Conservation (phyloP, 2,329 filamentous ascomycete species). For the Fusarium buxicola region DNA sequence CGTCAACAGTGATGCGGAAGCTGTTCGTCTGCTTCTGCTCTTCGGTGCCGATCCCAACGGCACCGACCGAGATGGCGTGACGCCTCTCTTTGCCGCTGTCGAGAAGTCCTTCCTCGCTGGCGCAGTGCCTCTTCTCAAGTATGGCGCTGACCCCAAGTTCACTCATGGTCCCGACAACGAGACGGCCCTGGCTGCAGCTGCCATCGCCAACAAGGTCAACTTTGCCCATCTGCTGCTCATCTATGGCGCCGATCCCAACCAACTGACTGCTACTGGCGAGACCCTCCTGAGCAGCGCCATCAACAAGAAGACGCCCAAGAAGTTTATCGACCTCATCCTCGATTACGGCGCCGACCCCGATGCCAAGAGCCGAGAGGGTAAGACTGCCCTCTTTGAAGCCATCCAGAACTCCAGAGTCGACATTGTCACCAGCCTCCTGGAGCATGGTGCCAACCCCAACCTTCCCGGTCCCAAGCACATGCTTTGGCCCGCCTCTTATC, state of each 20-base stretch:
- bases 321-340: conserved; percentile 69
- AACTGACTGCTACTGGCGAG: conserved; percentile 65
- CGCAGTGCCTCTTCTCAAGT: conserved; percentile 71
- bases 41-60: conserved; percentile 69
- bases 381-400: conserved; percentile 72
- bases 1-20: conserved; percentile 62
- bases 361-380: conserved; percentile 69
- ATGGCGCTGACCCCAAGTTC: conserved; percentile 70
- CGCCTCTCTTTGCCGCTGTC: conserved; percentile 63
- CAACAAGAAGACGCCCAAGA: conserved; percentile 66
- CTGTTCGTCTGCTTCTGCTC: conserved; percentile 65
- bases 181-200: conserved; percentile 65
- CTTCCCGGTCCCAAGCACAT: conserved; percentile 76
- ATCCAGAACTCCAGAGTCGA: conserved; percentile 68
- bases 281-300: conserved; percentile 71
- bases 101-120: conserved; percentile 67
- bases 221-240: conserved; percentile 70
- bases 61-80: conserved; percentile 60
- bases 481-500: conserved; percentile 73
- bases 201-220: conserved; percentile 63
- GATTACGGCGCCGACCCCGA: conserved; percentile 70
- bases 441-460: conserved; percentile 74
- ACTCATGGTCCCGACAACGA: conserved; percentile 62
- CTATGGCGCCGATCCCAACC: conserved; percentile 69
- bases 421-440: conserved; percentile 61